Evolutionary conservation across 1,284 basidiomycete species (phyloP).

Genomic region (Apiotrichum brassicae): DNA sequence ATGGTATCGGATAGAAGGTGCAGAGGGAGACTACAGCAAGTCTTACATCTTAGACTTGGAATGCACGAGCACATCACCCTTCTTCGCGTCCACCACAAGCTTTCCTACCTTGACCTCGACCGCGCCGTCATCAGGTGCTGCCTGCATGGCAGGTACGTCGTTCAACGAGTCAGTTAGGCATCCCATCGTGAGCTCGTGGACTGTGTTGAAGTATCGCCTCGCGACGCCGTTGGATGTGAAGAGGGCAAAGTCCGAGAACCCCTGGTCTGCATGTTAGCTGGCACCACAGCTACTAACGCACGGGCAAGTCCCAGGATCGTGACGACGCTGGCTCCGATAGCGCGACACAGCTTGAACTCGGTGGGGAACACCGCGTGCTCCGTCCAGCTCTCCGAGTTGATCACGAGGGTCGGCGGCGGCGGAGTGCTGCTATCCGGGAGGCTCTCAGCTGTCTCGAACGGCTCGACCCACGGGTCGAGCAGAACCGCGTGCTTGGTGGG

Average conservation of each 20-base stretch:
- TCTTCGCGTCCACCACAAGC: background rate
- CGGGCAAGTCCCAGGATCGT: conserved; percentile 35
- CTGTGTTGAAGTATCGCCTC: conserved; percentile 19
- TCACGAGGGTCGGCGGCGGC: conserved; percentile 52
- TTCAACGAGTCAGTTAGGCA: conserved; percentile 24
- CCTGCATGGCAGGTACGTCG: conserved; percentile 9
- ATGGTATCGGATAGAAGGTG: no score
- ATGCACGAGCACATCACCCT: conserved; percentile 5
- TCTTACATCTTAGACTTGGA: no score
- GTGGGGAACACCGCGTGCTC: conserved; percentile 62
- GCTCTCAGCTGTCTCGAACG: conserved; percentile 55
- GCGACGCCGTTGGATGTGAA: conserved; percentile 18
- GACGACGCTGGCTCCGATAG: conserved; percentile 27
- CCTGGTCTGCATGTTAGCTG: conserved; percentile 28
- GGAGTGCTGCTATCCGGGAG: conserved; percentile 2
- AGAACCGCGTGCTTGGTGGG: conserved; percentile 54
- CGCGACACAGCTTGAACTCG: conserved; percentile 52
- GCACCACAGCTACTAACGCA: no score
- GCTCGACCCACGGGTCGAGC: conserved; percentile 73
- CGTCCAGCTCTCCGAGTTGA: conserved; percentile 68
- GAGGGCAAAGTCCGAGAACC: conserved; percentile 42
- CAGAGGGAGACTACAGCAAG: no score
- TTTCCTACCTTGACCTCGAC: conserved; percentile 16
- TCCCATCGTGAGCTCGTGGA: conserved; percentile 30
- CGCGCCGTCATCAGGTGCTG: conserved; percentile 3